Evolutionary conservation across 352 stramenopile species (phyloP).

Genomic region (Phytophthora europaea): DNA sequence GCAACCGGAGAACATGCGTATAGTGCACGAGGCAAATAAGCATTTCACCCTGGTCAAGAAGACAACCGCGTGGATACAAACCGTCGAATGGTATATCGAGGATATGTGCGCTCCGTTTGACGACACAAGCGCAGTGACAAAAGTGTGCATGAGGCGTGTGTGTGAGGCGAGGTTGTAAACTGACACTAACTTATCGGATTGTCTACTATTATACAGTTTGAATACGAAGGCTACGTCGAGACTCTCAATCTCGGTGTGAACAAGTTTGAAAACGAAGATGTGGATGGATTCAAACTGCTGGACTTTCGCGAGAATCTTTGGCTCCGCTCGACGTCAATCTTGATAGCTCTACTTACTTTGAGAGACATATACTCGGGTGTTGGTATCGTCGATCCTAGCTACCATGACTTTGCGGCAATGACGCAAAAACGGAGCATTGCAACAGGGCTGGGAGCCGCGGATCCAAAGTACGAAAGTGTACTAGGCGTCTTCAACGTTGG

Average conservation of each 20-base stretch:
- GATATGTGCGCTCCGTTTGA: neutral
- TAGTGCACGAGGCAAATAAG: constrained; percentile 1
- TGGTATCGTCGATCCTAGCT: too few relatives aligned
- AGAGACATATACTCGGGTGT: too few relatives aligned
- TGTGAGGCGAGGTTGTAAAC: neutral
- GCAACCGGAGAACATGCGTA: too few relatives aligned
- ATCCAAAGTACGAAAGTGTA: constrained; percentile 4
- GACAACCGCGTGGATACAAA: constrained; percentile 6
- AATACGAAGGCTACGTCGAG: constrained; percentile 12
- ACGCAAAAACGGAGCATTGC: constrained; percentile 1
- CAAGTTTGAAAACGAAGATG: too few relatives aligned
- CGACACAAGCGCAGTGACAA: constrained; percentile 5
- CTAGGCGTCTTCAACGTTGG: constrained; percentile 5
- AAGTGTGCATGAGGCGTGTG: neutral
- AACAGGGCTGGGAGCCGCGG: neutral
- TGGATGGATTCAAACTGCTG: neutral
- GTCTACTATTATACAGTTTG: constrained; percentile 7
- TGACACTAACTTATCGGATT: too few relatives aligned
- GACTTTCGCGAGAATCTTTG: too few relatives aligned
- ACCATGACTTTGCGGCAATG: too few relatives aligned
- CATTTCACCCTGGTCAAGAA: neutral
- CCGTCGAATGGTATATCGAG: neutral
- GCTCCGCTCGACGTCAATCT: too few relatives aligned
- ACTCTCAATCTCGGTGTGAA: constrained; percentile 18
- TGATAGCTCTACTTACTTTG: too few relatives aligned